Base-by-base conservation (phyloP, 83 land plant species). In the Thuja plicata region DNA sequence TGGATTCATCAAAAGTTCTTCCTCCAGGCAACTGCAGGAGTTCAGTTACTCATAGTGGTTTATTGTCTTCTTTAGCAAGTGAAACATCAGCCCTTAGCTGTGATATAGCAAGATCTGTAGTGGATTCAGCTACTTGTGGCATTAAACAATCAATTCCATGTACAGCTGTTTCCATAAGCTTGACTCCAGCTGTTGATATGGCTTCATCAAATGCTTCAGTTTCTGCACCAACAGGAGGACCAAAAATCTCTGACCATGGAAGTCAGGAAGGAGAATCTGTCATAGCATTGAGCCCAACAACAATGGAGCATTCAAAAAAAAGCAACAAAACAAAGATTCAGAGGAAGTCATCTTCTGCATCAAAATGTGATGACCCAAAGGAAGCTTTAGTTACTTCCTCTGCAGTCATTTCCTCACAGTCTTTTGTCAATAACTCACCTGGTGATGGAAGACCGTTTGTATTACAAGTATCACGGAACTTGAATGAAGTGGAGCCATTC, bases 251-350 rank as follows among this genome's bases (percentile, higher is more conserved):
- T 24, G 30, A 37, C 55, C 17, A 21, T 85, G 66, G 55, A 85
- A 19, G 34, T 60, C 41, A 85, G 60, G 54, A 85, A 50, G 32
- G 7, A 4, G 60, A 50, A 85, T 34, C 86, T 34, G 27, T 12
- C 16, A 85, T 52, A 85, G 8, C 57, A 52, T 21, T 6, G 5
- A 60, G 86, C 16, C 34, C 55, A 32, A 32, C 62, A 50, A 52
- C 62, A 52, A 54, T 11, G 35, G 66, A 85, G 55, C 60, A 54
- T 7, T 5, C 62, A 32, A 85, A 52, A 16, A 85, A 85, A 62
- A 52, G 32, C 9, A 48, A 37, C 57, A 85, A 85, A 54, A 52
- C 52, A 84, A 84, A 84, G 38, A 57, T 52, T 54, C 86, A 84
- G 21, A 37, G 6, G 34, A 57, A 84, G 24, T 37, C 62, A 84